Conservation (phyloP, 768 basidiomycete genomes). For the Austroboletus festivus region DNA sequence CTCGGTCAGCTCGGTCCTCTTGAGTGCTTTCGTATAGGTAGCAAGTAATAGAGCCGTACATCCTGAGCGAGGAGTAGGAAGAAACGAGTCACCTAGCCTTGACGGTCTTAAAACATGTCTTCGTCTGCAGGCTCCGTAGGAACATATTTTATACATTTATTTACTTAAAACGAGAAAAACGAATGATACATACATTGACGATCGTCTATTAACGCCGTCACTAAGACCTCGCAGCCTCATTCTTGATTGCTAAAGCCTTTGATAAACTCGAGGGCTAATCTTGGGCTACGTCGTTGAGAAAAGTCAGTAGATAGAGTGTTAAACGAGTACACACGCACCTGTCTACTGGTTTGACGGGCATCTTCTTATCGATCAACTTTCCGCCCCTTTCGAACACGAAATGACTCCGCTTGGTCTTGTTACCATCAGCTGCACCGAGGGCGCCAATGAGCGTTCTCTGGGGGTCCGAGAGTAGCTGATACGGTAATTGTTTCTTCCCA, state of each 20-base stretch:
- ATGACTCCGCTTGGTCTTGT: slow-evolving; percentile 87
- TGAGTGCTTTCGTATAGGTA: no score
- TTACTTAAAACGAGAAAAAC: background rate
- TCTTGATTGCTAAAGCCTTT: slow-evolving; percentile 34
- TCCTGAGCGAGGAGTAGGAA: no score
- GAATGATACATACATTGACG: background rate
- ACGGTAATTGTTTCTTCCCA: slow-evolving; percentile 75
- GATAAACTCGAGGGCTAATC: slow-evolving; percentile 66
- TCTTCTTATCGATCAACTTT: slow-evolving; percentile 77
- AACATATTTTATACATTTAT: no score
- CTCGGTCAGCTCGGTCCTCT: no score
- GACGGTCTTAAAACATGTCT: no score
- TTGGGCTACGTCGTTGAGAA: slow-evolving; percentile 41
- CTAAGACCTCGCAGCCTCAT: background rate
- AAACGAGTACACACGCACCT: slow-evolving; percentile 45
- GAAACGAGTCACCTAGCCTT: no score
- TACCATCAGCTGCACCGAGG: slow-evolving; percentile 76
- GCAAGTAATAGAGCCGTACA: no score
- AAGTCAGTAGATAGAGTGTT: background rate
- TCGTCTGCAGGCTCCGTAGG: no score
- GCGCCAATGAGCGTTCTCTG: slow-evolving; percentile 73
- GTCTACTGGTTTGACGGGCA: slow-evolving; percentile 84
- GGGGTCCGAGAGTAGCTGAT: slow-evolving; percentile 87
- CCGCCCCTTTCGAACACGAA: slow-evolving; percentile 93
- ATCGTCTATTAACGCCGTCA: background rate